phyloP scores from a whole-genome alignment of 345 rosid genomes.

The Capsella bursapastoris region DNA sequence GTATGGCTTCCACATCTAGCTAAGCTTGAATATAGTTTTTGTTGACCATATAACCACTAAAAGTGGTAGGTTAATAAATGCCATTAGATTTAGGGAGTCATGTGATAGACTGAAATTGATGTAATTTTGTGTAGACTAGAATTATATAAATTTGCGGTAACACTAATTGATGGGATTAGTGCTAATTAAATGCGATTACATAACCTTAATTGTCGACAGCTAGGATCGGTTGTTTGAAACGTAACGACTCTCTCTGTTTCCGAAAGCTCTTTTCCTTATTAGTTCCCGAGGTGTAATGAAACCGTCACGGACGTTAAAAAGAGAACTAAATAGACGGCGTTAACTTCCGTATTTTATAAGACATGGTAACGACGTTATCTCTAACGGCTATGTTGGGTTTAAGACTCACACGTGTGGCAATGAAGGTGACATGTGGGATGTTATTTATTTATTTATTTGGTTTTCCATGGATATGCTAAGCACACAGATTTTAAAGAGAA shows the following conservation, averaged over 20 bases:
- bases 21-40: not conserved
- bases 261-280: not conserved
- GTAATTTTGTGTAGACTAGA: not conserved
- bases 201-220: not conserved
- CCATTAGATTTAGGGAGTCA: not conserved
- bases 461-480: constrained; percentile 41
- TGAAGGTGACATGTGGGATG: constrained; percentile 39
- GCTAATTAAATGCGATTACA: not conserved
- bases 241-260: constrained; percentile 45
- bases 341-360: constrained; percentile 22
- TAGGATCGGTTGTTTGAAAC: constrained; percentile 22
- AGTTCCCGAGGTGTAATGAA: constrained; percentile 34
- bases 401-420: constrained; percentile 41
- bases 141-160: not conserved
- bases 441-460: not conserved
- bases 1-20: constrained; percentile 2
- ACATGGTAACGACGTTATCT: constrained; percentile 30
- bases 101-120: not conserved
- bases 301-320: constrained; percentile 41
- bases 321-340: constrained; percentile 18
- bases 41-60: constrained; percentile 17
- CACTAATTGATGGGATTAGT: not conserved
- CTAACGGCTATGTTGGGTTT: constrained; percentile 19
- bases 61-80: not conserved
- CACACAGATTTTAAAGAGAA: constrained; percentile 35